A percentile compares a stretch with the other conserved stretches of the same genome.
These are phyloP conservation scores for Lunularia cruciata DNA, from an alignment of 225 moss, liverwort and hornwort species.

Conservation along the genomic window DNA sequence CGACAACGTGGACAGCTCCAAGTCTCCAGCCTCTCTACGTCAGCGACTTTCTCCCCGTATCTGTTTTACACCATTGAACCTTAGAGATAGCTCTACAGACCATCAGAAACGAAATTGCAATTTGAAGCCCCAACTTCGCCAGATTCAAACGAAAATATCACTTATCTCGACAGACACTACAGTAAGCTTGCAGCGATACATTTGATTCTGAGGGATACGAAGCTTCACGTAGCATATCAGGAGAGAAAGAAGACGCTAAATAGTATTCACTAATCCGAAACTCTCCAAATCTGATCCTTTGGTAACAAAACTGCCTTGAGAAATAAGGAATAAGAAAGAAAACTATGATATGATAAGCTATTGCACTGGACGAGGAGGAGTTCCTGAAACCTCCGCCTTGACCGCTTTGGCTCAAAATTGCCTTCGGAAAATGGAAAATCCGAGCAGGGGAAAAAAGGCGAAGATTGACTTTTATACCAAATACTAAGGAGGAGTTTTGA, in stretches of 20 bases:
- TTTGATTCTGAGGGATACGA: background rate
- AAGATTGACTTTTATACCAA: too few relatives aligned
- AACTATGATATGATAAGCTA: too few relatives aligned
- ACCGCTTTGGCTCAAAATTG: too few relatives aligned
- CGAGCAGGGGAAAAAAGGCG: too few relatives aligned
- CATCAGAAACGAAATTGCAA: background rate
- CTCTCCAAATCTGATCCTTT: too few relatives aligned
- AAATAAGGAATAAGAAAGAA: too few relatives aligned
- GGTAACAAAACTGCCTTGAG: too few relatives aligned
- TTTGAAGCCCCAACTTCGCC: background rate
- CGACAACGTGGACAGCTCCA: constrained; percentile 36
- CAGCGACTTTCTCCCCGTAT: constrained; percentile 28
- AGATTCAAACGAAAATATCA: background rate
- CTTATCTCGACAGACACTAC: background rate
- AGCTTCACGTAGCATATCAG: background rate
- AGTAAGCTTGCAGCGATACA: background rate
- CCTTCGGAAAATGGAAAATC: too few relatives aligned
- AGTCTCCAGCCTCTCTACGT: background rate
- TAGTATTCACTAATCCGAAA: too few relatives aligned
- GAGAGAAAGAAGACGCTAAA: background rate
- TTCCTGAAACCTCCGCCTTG: too few relatives aligned
- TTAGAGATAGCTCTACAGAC: background rate
- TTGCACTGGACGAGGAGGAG: too few relatives aligned
- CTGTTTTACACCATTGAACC: constrained; percentile 4
- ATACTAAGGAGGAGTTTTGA: too few relatives aligned